Base-by-base conservation (phyloP, 106 monocot species). In the Acanthochlamys bracteata region DNA sequence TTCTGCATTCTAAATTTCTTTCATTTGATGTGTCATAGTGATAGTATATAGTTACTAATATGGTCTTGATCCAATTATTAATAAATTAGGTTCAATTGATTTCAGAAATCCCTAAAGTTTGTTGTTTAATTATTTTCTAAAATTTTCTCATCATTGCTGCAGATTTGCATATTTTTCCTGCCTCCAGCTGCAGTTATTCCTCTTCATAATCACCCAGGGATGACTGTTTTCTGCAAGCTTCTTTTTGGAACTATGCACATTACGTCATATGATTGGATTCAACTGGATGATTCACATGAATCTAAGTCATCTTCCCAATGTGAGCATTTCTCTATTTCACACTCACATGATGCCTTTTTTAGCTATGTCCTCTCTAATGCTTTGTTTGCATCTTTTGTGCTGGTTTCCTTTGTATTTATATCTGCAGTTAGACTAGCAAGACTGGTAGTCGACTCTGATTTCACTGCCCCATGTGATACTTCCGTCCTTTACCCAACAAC, bases 131-230 rank as follows among this genome's bases (percentile, higher is more conserved):
- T 49, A 49, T 4, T 20, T 46, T 42, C 52, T 20, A 24, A 24
- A 10, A 46, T 27, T 17, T 57, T 54, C 41, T 71, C 45, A 51
- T 66, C 33, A 6, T 6, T 47, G 58, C 24, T 52, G 58, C 83
- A 92, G 92, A 82, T 92, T 25, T 79, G 86, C 15, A 70, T 92
- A 25, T 82, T 92, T 75, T 82, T 79, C 60, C 65, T 92, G 51
- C 86, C 81, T 4, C 79, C 92, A 40, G 65, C 66, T 14, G 84
- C 76, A n/a, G 84, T 92, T 13, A 92, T 92, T 53, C 92, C 92
- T n/a, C 87, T 92, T 10, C 92, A 92, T 47, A 87, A 92, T 67
- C 92, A 92, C 52, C 87, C 92, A 0, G 87, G 84, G 4, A 92
- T 92, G 92, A 91, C 86, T 19, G 91, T 91, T 24, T 87, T 86